A percentile compares a stretch with the other conserved stretches of the same genome.
phyloP scores from a whole-genome alignment of 768 basidiomycete genomes.

The Trametes cingulata region DNA sequence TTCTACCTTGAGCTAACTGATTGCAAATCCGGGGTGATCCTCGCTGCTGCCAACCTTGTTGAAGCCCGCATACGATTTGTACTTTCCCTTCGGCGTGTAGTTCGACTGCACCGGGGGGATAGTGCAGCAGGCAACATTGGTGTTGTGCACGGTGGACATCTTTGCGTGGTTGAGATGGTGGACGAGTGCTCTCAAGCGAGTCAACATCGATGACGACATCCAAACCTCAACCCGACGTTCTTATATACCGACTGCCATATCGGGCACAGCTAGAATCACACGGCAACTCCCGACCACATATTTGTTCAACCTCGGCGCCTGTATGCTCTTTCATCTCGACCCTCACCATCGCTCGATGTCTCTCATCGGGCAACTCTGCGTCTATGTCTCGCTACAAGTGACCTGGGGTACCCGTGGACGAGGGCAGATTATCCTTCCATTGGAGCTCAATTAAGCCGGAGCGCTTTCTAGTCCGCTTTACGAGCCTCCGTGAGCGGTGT shows the following conservation, averaged over 20 bases:
- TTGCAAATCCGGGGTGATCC: too few relatives aligned
- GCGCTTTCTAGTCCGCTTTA: conserved; percentile 47
- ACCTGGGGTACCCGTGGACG: conserved; percentile 54
- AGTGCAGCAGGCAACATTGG: conserved; percentile 48
- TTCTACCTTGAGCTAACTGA: neutral
- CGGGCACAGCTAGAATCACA: neutral
- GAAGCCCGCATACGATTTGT: conserved; percentile 49
- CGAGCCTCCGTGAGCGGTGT: conserved; percentile 41
- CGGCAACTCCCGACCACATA: conserved; percentile 12
- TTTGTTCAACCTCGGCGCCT: neutral
- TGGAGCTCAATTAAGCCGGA: conserved; percentile 82
- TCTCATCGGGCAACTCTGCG: conserved; percentile 56
- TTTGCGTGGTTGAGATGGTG: conserved; percentile 42
- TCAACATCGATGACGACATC: conserved; percentile 30
- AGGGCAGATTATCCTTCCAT: conserved; percentile 41
- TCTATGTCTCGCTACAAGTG: conserved; percentile 34
- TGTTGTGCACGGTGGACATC: conserved; percentile 38
- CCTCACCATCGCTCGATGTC: conserved; percentile 42
- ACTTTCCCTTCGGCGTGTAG: conserved; percentile 53
- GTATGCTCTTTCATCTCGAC: conserved; percentile 26
- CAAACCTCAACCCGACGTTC: neutral
- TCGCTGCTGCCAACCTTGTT: conserved; percentile 32
- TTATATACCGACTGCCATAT: conserved; percentile 11
- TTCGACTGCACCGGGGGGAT: conserved; percentile 55
- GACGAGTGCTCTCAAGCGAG: conserved; percentile 41